phyloP scores from a whole-genome alignment of 2,329 filamentous ascomycete genomes.

The Aspergillus sp. region DNA sequence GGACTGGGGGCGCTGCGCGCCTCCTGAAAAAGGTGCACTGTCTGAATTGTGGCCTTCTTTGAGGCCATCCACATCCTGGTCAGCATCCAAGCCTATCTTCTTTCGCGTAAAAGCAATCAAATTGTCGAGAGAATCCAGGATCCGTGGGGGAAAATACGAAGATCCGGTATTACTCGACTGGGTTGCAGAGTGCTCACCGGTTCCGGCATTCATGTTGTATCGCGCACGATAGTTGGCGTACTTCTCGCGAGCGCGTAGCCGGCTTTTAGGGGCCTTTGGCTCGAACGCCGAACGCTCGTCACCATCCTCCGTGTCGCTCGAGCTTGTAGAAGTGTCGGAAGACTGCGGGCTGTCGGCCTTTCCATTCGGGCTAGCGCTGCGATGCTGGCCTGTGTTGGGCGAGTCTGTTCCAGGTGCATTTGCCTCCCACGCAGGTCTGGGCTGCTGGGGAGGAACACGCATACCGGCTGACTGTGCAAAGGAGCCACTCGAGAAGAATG shows the following conservation, averaged over 20 bases:
- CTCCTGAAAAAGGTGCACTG: slow-evolving; percentile 17
- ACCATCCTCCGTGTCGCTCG: slow-evolving; percentile 30
- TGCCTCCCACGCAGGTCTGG: slow-evolving; percentile 24
- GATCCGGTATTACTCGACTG: slow-evolving; percentile 5
- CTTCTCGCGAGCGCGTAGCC: slow-evolving; percentile 23
- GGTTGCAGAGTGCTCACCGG: slow-evolving; percentile 22
- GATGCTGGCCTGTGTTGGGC: slow-evolving; percentile 25
- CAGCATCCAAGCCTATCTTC: slow-evolving; percentile 8
- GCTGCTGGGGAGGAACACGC: slow-evolving; percentile 38
- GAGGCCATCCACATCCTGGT: slow-evolving; percentile 17
- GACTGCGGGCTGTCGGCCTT: slow-evolving; percentile 22
- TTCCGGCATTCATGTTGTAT: slow-evolving; percentile 14
- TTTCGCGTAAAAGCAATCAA: slow-evolving; percentile 10
- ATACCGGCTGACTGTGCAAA: slow-evolving; percentile 46
- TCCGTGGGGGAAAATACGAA: slow-evolving; percentile 4
- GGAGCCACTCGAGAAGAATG: slow-evolving; percentile 43
- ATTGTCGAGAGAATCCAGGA: slow-evolving; percentile 2
- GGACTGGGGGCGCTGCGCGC: slow-evolving; percentile 5
- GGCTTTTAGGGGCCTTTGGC: slow-evolving; percentile 35
- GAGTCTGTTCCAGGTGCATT: slow-evolving; percentile 27
- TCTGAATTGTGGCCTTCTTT: slow-evolving; percentile 27
- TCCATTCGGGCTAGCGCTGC: slow-evolving; percentile 36
- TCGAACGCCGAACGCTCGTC: slow-evolving; percentile 16
- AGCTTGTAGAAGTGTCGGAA: slow-evolving; percentile 28
- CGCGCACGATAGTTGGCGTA: slow-evolving; percentile 17